Evolutionary conservation across 371 early-diverging fungal genomes (phyloP).

Genomic region (Mucor piriformis): DNA sequence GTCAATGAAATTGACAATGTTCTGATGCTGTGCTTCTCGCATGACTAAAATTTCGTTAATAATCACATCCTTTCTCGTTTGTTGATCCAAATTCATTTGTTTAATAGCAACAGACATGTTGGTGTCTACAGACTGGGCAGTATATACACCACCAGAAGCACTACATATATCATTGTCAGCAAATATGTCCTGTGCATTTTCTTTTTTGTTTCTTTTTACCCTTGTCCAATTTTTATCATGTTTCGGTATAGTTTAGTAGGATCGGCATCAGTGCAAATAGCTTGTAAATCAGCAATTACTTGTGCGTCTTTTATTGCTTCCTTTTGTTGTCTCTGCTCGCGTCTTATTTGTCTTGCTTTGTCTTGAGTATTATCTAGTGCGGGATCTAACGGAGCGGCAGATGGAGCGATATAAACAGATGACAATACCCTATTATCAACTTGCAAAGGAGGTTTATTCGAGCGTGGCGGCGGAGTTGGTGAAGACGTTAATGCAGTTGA

Average conservation of each 20-base stretch:
- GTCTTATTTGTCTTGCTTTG: conserved; percentile 17
- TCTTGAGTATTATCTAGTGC: conserved; percentile 36
- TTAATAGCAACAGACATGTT: conserved; percentile 79
- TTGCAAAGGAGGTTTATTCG: conserved; percentile 14
- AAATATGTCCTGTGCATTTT: not conserved
- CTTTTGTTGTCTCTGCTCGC: conserved; percentile 30
- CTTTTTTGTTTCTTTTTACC: conserved; percentile 33
- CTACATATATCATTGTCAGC: conserved; percentile 17
- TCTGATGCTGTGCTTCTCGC: conserved; percentile 76
- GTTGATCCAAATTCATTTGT: conserved; percentile 88
- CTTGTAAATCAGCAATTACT: conserved; percentile 82
- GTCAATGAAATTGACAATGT: conserved; percentile 89
- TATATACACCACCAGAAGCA: conserved; percentile 68
- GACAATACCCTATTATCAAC: not conserved
- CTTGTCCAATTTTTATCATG: conserved; percentile 75
- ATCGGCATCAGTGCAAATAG: conserved; percentile 91
- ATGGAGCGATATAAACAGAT: conserved; percentile 30
- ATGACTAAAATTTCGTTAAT: conserved; percentile 90
- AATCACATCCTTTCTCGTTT: conserved; percentile 88
- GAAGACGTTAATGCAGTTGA: conserved; percentile 9
- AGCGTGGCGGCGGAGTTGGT: conserved; percentile 24
- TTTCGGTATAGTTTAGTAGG: conserved; percentile 67
- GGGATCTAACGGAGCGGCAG: conserved; percentile 43
- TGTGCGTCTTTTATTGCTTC: conserved; percentile 53
- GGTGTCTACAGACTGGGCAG: conserved; percentile 70